Evolutionary conservation across 768 basidiomycete species (phyloP).

Genomic region (Leccinum imitatum): DNA sequence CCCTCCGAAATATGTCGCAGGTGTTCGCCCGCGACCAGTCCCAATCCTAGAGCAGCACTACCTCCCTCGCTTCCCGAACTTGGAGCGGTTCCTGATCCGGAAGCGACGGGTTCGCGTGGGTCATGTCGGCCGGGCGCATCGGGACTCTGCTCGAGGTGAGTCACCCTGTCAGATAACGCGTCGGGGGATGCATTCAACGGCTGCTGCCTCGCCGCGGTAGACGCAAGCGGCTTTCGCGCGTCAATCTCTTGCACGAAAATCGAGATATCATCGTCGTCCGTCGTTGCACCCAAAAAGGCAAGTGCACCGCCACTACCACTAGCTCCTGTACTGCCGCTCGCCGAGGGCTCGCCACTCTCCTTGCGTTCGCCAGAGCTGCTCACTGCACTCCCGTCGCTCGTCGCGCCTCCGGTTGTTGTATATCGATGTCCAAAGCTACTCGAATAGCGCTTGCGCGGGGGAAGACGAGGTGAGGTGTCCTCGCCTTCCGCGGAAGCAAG

Average conservation of each 20-base stretch:
- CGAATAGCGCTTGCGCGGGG: slow-evolving; percentile 62
- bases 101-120: not conserved
- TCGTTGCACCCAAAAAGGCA: slow-evolving; percentile 47
- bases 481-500: slow-evolving; percentile 36
- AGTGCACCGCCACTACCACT: slow-evolving; percentile 23
- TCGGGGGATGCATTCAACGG: slow-evolving; percentile 1
- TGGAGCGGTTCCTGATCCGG: slow-evolving; percentile 7
- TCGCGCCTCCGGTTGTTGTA: slow-evolving; percentile 40
- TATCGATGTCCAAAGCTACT: slow-evolving; percentile 79
- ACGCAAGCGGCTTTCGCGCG: slow-evolving; percentile 57
- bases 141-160: slow-evolving; percentile 7
- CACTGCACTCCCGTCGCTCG: slow-evolving; percentile 36
- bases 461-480: slow-evolving; percentile 29
- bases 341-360: slow-evolving; percentile 20
- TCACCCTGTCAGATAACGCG: not conserved
- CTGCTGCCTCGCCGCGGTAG: slow-evolving; percentile 18
- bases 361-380: slow-evolving; percentile 21
- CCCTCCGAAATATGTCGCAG: slow-evolving; percentile 20
- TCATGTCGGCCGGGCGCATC: slow-evolving; percentile 4
- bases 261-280: slow-evolving; percentile 78
- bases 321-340: slow-evolving; percentile 21
- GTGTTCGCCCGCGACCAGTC: slow-evolving; percentile 18
- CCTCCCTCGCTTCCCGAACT: slow-evolving; percentile 1
- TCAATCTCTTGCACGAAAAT: slow-evolving; percentile 78
- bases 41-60: slow-evolving; percentile 13